A percentile compares a stretch with the other conserved stretches of the same genome.
Conservation (phyloP, 176 grass and related monocot species). For the bread wheat (Triticum aestivum) region DNA sequence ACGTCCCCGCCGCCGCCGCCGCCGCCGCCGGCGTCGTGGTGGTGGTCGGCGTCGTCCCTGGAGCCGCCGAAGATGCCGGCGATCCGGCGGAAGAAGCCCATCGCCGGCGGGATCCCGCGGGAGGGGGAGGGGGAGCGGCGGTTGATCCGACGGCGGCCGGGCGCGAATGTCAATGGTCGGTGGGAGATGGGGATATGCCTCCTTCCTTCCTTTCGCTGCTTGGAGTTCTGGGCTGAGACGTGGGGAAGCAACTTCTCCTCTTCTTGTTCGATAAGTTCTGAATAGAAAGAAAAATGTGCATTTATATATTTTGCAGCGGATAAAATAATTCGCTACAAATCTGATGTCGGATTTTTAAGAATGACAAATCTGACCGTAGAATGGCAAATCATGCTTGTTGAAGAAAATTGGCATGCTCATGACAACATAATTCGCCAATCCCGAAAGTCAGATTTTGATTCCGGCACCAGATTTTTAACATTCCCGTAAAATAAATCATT, state of each 20-base stretch:
- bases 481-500: no score
- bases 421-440: no score
- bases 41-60: slow-evolving; percentile 49
- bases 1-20: slow-evolving; percentile 5
- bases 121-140: not conserved
- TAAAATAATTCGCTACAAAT: no score
- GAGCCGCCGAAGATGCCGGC: slow-evolving; percentile 43
- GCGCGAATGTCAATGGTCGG: slow-evolving; percentile 25
- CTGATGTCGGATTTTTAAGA: no score
- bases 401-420: no score
- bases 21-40: not conserved
- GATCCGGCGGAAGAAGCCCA: slow-evolving; percentile 44
- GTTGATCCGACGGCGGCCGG: slow-evolving; percentile 31
- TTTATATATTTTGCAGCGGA: not conserved
- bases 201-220: not conserved
- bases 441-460: no score
- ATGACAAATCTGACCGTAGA: no score
- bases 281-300: no score
- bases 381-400: no score
- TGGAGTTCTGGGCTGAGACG: not conserved
- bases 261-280: not conserved
- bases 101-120: slow-evolving; percentile 14
- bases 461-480: no score
- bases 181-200: not conserved
- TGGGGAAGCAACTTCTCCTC: not conserved